Evolutionary conservation across 352 stramenopile genomes (phyloP), one percentile per base, ranked within the genome.

Genomic region (Globisporangium polare): DNA sequence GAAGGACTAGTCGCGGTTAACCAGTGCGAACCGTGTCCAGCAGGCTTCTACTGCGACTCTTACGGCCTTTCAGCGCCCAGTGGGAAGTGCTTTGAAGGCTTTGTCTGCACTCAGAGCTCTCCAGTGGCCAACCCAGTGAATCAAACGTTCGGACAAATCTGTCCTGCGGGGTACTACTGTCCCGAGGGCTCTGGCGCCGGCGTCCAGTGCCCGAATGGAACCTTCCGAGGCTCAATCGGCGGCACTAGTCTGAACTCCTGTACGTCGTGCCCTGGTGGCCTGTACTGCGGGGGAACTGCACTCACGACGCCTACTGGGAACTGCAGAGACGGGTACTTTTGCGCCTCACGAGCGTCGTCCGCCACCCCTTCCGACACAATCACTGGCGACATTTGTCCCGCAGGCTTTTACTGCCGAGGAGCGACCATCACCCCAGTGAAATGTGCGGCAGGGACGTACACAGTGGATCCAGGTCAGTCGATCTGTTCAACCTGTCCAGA

Each of bases 41-140:
- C 78, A 9, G 93, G 93, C 0, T 80, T 71, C 26, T 98, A 91
- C 49, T 98, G 94, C 64, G 91, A 97, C 52, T 87, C 89, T 17
- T 93, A 89, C 52, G 87, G 83, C 1, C 60, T 88, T 1, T 77
- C 63, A 0, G 39, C 50, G 3, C 77, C 75, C 17, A 90, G 80
- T 63, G 81, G 76, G 0, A 67, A 64, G 4, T 93, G 83, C 55
- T 73, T 89, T 9, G 79, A 78, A 60, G 83, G 83, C 0, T 91
- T 88, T 63, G 69, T 91, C 2, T 93, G 83, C 42, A 50, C 58
- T 4, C 78, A 66, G 53, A 78, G 42, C 13, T 96, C 83, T 0
- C 73, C 78, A 8, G 69, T 89, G 42, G 58, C 74, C 18, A 94
- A 90, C 50, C 80, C 82, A 1, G 69, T 83, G 7, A 47, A 59